Evolutionary conservation across 139 green algal species (phyloP), one percentile per base, ranked within the genome.

Genomic region (Chlorella sp.): DNA sequence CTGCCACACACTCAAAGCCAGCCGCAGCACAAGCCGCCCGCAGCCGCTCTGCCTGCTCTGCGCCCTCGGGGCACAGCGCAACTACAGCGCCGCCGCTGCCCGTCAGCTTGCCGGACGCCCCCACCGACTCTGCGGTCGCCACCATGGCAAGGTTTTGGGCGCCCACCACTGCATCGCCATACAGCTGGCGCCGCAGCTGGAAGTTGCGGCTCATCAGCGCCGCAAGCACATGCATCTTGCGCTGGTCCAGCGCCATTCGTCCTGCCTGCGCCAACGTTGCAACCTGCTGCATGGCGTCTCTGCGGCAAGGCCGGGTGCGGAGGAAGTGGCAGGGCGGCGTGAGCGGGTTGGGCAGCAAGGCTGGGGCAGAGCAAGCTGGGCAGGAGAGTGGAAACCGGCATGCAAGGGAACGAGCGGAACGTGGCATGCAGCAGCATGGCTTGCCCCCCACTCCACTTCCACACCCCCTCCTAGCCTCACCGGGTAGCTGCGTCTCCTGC

Each of bases 61-160:
- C 65, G 4, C 89, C 92, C 0, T 85, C n/a, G 0, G 82, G 86
- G 74, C 89, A 95, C 17, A 95, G 71, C 73, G 91, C 94, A 28
- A 98, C 91, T 38, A 94, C 84, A 0, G 96, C 95, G 21, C 96
- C 96, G 18, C 96, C 96, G 60, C 91, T 96, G 65, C 96, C 96
- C 2, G 92, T 96, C 81, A 98, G 97, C 90, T 98, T 98, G 30
- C 92, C 96, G 20, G 93, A 91, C 55, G 83, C 89, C n/a, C 92
- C 93, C 13, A 95, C 87, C 2, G 89, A 94, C n/a, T 87, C 85
- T 26, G 94, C 94, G 1, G 90, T 57, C 32, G 86, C 56, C 0
- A 98, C 84, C 96, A 98, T 98, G 0, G 71, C 28, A 34, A 98
- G 47, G 88, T 96, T 98, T 6, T 67, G 23, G 1, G 82, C 82